Base-by-base conservation (phyloP, 768 basidiomycete genomes). In the Sporobolomyces pararoseus region DNA sequence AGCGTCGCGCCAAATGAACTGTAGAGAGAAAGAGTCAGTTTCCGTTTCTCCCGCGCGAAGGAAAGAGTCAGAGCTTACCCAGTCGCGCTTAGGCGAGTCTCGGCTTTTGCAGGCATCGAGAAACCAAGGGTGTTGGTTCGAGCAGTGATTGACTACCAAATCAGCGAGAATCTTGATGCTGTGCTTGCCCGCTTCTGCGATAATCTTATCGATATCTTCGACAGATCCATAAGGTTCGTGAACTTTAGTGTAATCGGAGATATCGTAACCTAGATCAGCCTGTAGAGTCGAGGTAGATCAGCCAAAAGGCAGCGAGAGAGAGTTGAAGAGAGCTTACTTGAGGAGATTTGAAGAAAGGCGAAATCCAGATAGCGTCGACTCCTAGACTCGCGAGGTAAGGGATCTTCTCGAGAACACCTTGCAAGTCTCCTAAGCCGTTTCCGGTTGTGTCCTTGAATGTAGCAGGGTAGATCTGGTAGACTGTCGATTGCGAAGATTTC, bases 371-470 rank as follows among this genome's bases (percentile, higher is more conserved):
- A 0, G 86, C 49, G 31, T 67, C 66, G 57, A 71, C 29, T 3
- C 72, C 74, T 4, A 90, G 82, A 54, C 84, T 83, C 64, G 85
- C 83, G 61, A 90, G 80, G 77, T 90, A 88, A 72, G 87, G 86
- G 12, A 90, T 80, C 75, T 88, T 87, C 44, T 81, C 76, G 31
- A 79, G 75, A 66, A 91, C 88, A 21, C 88, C 88, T 29, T 82
- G 83, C 44, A 91, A 82, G 77, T 89, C 88, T 16, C 88, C 88
- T 46, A 85, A 77, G 0, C 87, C 88, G 76, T 87, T 86, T 1
- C 85, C 86, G 68, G 86, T 88, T n/a, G 86, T 84, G 75, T 89
- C 88, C 63, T 81, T 83, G 81, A 88, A 89, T 0, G 86, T 88
- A 60, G 84, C 80, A 2, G 87, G 87, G 76, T 88, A 88, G 77